These are phyloP conservation scores for Leucocoprinus gongylophorus DNA, from an alignment of 1,284 basidiomycete genomes.

Conservation along the genomic window DNA sequence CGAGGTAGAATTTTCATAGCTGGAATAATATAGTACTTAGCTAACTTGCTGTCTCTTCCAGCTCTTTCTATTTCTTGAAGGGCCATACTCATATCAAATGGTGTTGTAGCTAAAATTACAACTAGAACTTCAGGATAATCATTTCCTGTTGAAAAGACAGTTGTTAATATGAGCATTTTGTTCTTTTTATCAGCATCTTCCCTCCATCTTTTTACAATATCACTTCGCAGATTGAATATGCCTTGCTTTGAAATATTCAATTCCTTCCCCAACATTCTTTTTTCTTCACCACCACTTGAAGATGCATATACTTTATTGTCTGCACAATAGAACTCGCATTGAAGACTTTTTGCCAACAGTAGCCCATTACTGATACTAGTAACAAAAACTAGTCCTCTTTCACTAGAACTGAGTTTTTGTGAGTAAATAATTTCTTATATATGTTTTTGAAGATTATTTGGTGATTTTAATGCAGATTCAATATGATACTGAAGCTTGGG, in stretches of 20 bases:
- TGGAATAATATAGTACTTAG: too few species aligned
- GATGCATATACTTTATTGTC: too few species aligned
- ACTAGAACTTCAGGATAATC: conserved; percentile 7
- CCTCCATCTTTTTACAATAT: background rate
- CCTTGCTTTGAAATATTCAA: too few species aligned
- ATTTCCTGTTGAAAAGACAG: conserved; percentile 10
- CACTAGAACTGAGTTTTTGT: background rate
- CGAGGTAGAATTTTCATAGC: background rate
- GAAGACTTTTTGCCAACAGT: background rate
- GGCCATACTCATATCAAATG: conserved; percentile 9
- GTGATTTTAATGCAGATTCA: background rate
- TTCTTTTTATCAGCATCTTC: background rate
- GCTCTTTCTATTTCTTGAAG: conserved; percentile 10
- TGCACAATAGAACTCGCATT: background rate
- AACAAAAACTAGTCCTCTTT: background rate
- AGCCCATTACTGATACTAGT: background rate
- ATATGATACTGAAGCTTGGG: background rate
- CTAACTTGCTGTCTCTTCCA: conserved; percentile 6
- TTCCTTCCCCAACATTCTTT: too few species aligned
- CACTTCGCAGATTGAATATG: too few species aligned
- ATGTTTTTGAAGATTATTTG: too few species aligned
- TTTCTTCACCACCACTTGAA: too few species aligned
- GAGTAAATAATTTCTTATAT: background rate
- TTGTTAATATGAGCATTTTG: background rate
- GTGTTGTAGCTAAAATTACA: conserved; percentile 2